A percentile compares a stretch with the other conserved stretches of the same genome.
Evolutionary conservation across 2,329 filamentous ascomycete species (phyloP).

Genomic region (Cryphonectria nitschkei): DNA sequence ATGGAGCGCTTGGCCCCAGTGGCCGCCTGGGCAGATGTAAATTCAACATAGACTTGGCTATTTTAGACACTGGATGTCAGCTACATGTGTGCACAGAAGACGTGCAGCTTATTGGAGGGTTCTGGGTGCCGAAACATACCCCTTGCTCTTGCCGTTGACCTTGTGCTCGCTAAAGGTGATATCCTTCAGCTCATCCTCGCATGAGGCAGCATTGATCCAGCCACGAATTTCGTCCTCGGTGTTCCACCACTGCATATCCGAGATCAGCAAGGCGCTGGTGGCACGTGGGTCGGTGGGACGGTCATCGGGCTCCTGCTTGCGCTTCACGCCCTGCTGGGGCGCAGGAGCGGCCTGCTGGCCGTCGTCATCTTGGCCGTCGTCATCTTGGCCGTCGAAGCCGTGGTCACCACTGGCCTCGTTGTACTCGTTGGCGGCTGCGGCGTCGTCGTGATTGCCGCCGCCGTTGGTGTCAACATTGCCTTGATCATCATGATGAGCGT

Average conservation of each 20-base stretch:
- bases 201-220: conserved; percentile 78
- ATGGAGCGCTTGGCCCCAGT: conserved; percentile 84
- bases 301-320: conserved; percentile 63
- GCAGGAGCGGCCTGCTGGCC: conserved; percentile 32
- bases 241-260: conserved; percentile 95
- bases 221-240: conserved; percentile 93
- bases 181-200: conserved; percentile 85
- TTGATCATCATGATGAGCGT: conserved; percentile 47
- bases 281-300: conserved; percentile 62
- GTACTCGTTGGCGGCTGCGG: conserved; percentile 43
- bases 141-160: conserved; percentile 98
- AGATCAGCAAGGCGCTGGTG: conserved; percentile 77
- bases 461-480: conserved; percentile 42
- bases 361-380: conserved; percentile 43
- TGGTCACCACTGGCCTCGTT: conserved; percentile 33
- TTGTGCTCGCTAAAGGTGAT: conserved; percentile 98
- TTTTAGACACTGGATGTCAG: conserved; percentile 20
- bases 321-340: conserved; percentile 61
- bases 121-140: conserved; percentile 60
- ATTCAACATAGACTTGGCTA: conserved; percentile 82
- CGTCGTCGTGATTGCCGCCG: conserved; percentile 43
- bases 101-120: too few species aligned
- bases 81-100: too few species aligned
- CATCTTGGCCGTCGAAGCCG: conserved; percentile 38
- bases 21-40: conserved; percentile 80